Evolutionary conservation across 768 basidiomycete species (phyloP).

Genomic region (Gymnopilus dilepis): DNA sequence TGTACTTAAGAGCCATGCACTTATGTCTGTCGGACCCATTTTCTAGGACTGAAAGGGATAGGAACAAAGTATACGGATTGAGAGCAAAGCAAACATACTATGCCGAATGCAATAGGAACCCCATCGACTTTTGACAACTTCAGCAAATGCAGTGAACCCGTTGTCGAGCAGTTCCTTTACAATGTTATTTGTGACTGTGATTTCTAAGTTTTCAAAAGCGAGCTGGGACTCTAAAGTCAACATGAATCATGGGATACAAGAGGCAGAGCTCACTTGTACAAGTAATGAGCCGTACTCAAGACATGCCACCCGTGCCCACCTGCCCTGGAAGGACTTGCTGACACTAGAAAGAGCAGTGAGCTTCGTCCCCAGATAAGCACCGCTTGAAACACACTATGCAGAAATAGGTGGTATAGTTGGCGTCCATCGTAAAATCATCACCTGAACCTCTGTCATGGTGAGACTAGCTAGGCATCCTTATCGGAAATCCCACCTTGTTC

Average conservation of each 20-base stretch:
- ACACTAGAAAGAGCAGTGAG: conserved; percentile 52
- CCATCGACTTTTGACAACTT: conserved; percentile 88
- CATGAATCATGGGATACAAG: not conserved
- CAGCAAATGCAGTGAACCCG: conserved; percentile 67
- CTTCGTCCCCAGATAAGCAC: not conserved
- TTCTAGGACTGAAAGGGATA: conserved; percentile 66
- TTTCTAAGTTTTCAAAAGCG: conserved; percentile 85
- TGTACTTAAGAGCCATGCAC: conserved; percentile 76
- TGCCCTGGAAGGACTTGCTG: conserved; percentile 85
- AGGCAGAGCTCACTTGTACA: conserved; percentile 63
- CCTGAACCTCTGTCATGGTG: conserved; percentile 49
- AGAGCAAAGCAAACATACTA: conserved; percentile 51
- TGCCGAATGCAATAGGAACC: conserved; percentile 88
- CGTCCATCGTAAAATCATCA: conserved; percentile 91
- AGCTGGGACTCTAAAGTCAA: conserved; percentile 58
- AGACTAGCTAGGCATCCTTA: conserved; percentile 11
- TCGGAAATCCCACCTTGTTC: conserved; percentile 67
- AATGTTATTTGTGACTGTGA: conserved; percentile 82
- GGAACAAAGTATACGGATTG: not conserved
- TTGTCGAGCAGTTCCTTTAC: conserved; percentile 83
- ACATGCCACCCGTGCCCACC: conserved; percentile 88
- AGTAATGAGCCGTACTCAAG: conserved; percentile 90
- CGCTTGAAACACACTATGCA: conserved; percentile 61
- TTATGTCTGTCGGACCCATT: conserved; percentile 81
- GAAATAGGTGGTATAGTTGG: conserved; percentile 89